These are phyloP conservation scores for Mycena sanguinolenta DNA, from an alignment of 768 basidiomycete genomes.

Conservation along the genomic window DNA sequence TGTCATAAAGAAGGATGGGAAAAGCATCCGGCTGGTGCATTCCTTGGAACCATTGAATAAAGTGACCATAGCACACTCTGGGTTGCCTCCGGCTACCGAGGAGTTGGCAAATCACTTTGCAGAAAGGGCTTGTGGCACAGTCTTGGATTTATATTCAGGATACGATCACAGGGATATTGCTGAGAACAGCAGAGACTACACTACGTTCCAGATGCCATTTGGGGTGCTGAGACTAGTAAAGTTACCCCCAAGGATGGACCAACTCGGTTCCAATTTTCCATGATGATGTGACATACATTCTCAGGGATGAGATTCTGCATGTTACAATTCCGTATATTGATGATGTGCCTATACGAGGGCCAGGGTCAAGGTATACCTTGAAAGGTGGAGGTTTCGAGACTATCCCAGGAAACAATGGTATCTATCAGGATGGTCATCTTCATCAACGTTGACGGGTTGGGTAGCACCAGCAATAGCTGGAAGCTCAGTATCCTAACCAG, in stretches of 20 bases:
- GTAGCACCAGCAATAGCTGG: too few species aligned
- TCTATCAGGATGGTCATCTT: too few species aligned
- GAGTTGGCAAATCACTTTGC: background rate
- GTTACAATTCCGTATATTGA: too few species aligned
- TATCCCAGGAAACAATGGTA: too few species aligned
- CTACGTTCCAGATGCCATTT: slow-evolving; percentile 39
- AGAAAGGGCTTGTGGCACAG: slow-evolving; percentile 32
- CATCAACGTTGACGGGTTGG: too few species aligned
- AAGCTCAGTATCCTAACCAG: too few species aligned
- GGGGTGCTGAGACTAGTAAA: slow-evolving; percentile 12
- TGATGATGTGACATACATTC: background rate
- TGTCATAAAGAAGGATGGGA: background rate
- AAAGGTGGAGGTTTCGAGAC: too few species aligned
- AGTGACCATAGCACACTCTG: background rate
- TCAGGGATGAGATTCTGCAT: background rate
- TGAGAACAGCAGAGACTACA: too few species aligned
- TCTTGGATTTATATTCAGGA: background rate
- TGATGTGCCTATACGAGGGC: too few species aligned
- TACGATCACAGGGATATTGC: too few species aligned
- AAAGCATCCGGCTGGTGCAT: background rate
- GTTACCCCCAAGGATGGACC: too few species aligned
- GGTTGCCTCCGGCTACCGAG: too few species aligned
- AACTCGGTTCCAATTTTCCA: background rate
- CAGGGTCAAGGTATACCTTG: background rate
- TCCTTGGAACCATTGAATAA: background rate